These are phyloP conservation scores for Lachancea sp. DNA, from an alignment of 805 yeast genomes.

Conservation along the genomic window DNA sequence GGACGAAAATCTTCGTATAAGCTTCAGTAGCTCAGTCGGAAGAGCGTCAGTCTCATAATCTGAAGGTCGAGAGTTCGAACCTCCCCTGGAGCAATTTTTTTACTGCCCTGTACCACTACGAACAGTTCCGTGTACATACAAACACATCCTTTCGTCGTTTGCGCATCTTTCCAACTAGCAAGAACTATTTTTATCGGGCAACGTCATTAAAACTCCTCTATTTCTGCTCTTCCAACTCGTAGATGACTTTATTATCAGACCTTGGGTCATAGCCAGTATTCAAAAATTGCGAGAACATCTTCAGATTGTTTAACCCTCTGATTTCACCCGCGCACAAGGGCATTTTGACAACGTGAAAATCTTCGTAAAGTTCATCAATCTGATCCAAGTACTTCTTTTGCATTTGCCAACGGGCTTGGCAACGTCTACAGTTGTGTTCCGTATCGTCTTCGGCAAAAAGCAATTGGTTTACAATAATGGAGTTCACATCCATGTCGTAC, in stretches of 20 bases:
- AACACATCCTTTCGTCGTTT: no score
- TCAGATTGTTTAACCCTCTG: conserved; percentile 83
- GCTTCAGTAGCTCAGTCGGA: conserved; percentile 25
- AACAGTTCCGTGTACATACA: no score
- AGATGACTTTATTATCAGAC: conserved; percentile 38
- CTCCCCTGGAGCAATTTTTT: conserved; percentile 22
- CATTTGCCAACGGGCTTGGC: conserved; percentile 90
- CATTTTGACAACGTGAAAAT: conserved; percentile 91
- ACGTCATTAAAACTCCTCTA: conserved; percentile 4
- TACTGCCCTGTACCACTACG: no score
- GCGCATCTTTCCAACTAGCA: no score
- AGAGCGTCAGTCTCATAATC: conserved; percentile 24
- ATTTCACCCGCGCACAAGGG: conserved; percentile 94
- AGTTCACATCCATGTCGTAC: conserved; percentile 93
- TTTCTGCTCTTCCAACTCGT: conserved; percentile 32
- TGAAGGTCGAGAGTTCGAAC: conserved; percentile 25
- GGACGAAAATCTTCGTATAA: not conserved
- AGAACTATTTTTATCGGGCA: no score
- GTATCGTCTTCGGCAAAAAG: conserved; percentile 70
- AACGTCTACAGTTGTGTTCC: conserved; percentile 75
- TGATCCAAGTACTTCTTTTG: conserved; percentile 92
- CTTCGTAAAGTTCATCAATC: conserved; percentile 93
- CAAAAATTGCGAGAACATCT: conserved; percentile 75
- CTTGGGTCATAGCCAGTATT: conserved; percentile 70
- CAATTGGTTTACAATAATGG: conserved; percentile 92